A percentile compares a stretch with the other conserved stretches of the same genome.
Evolutionary conservation across 495 filamentous ascomycete species (phyloP).

Genomic region (Penicillium paradoxum): DNA sequence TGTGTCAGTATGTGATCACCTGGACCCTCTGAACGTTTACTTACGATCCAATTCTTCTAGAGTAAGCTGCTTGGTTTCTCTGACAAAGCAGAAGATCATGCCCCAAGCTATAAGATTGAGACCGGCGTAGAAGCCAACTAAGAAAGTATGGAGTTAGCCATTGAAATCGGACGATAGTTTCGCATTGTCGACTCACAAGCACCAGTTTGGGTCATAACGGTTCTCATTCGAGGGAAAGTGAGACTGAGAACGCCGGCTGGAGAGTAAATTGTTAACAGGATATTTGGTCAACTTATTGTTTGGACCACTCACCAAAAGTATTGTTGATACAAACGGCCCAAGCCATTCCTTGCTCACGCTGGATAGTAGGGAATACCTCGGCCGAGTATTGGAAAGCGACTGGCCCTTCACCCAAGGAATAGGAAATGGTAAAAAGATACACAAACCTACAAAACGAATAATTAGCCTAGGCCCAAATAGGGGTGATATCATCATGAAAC

Average conservation of each 20-base stretch:
- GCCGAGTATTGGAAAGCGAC: conserved; percentile 50
- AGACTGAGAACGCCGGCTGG: conserved; percentile 41
- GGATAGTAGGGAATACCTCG: conserved; percentile 47
- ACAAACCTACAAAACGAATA: conserved; percentile 25
- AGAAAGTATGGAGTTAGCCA: not conserved
- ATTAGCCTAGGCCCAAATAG: not conserved
- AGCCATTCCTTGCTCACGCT: conserved; percentile 44
- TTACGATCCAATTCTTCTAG: conserved; percentile 37
- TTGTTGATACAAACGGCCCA: conserved; percentile 46
- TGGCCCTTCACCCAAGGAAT: conserved; percentile 46
- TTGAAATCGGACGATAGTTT: not conserved
- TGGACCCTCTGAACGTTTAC: not conserved
- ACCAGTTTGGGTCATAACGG: conserved; percentile 44
- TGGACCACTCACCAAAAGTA: conserved; percentile 30
- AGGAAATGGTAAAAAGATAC: conserved; percentile 40
- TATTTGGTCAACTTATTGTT: not conserved
- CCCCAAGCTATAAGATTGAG: conserved; percentile 46
- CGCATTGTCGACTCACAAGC: conserved; percentile 33
- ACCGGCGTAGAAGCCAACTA: conserved; percentile 48
- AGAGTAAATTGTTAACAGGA: conserved; percentile 5
- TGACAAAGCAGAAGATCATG: conserved; percentile 48
- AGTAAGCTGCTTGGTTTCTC: conserved; percentile 46
- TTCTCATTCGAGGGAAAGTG: conserved; percentile 47
- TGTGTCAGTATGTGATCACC: conserved; percentile 11
- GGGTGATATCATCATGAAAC: conserved; percentile 2